These are phyloP conservation scores for Verbascum thapsus DNA, from an alignment of 257 asterid genomes.

Conservation along the genomic window DNA sequence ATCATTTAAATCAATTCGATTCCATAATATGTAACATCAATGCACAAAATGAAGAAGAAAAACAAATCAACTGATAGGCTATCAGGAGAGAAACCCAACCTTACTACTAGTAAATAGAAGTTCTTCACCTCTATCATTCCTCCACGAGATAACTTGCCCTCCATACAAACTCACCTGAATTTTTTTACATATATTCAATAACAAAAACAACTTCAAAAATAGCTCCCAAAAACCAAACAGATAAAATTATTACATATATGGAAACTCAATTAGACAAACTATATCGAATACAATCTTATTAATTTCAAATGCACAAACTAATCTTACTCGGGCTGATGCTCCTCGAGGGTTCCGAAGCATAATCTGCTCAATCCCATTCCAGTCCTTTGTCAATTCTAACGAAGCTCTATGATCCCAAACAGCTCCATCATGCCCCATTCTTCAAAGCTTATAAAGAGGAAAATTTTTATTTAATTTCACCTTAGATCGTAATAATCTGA, in stretches of 20 bases:
- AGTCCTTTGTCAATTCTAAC: conserved; percentile 69
- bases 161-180: conserved; percentile 87
- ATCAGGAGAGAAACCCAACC: conserved; percentile 49
- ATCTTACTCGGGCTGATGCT: conserved; percentile 81
- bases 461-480: conserved; percentile 1
- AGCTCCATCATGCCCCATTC: conserved; percentile 86
- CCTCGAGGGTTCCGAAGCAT: conserved; percentile 80
- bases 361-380: conserved; percentile 90
- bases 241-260: not conserved
- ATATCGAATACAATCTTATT: conserved; percentile 1
- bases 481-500: conserved; percentile 26
- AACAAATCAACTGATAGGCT: not conserved
- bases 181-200: conserved; percentile 21
- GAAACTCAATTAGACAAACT: conserved; percentile 10
- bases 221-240: conserved; percentile 7
- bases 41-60: not conserved
- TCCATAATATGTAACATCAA: too few species aligned
- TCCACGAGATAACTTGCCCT: conserved; percentile 92
- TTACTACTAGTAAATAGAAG: conserved; percentile 84
- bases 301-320: conserved; percentile 14
- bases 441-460: conserved; percentile 18
- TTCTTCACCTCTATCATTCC: conserved; percentile 89
- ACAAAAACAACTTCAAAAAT: conserved; percentile 24
- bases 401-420: conserved; percentile 78
- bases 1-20: too few species aligned